Percentiles rank a stretch among this genome's conserved stretches.
Conservation (phyloP, 495 filamentous ascomycete species). For the Cercophora scortea region DNA sequence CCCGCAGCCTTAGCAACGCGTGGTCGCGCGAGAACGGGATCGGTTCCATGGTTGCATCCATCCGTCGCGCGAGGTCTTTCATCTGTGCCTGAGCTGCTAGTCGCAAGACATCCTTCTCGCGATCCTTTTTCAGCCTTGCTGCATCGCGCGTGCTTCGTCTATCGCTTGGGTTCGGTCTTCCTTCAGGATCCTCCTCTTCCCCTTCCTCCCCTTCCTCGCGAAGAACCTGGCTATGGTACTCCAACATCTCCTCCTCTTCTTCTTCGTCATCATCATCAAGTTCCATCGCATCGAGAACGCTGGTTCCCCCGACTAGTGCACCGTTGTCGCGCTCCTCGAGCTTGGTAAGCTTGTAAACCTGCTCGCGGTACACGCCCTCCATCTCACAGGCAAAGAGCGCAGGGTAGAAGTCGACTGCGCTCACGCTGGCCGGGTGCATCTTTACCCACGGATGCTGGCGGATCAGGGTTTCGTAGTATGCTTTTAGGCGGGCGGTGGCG, state of each 20-base stretch:
- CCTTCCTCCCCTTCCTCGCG: no score
- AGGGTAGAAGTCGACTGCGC: conserved; percentile 33
- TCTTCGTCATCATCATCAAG: not conserved
- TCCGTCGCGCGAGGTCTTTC: conserved; percentile 47
- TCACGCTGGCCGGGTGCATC: conserved; percentile 16
- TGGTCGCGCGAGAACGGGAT: conserved; percentile 55
- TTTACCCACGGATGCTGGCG: conserved; percentile 30
- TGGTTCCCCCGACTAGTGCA: no score
- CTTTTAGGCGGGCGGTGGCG: conserved; percentile 17
- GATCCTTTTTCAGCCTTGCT: not conserved
- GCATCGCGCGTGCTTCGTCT: not conserved
- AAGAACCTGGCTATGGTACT: not conserved
- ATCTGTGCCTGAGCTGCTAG: conserved; percentile 18
- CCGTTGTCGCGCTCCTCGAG: no score
- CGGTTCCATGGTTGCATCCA: conserved; percentile 57
- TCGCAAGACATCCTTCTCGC: conserved; percentile 16
- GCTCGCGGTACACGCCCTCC: conserved; percentile 25
- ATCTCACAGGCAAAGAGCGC: conserved; percentile 34
- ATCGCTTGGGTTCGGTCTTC: not conserved
- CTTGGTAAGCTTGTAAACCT: not conserved
- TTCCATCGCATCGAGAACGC: not conserved
- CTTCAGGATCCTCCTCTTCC: not conserved
- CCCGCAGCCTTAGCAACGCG: conserved; percentile 53
- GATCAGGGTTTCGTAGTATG: conserved; percentile 30
- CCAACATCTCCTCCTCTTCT: not conserved